Evolutionary conservation across 106 monocot genomes (phyloP).

Genomic region (Dendrobium catenatum): DNA sequence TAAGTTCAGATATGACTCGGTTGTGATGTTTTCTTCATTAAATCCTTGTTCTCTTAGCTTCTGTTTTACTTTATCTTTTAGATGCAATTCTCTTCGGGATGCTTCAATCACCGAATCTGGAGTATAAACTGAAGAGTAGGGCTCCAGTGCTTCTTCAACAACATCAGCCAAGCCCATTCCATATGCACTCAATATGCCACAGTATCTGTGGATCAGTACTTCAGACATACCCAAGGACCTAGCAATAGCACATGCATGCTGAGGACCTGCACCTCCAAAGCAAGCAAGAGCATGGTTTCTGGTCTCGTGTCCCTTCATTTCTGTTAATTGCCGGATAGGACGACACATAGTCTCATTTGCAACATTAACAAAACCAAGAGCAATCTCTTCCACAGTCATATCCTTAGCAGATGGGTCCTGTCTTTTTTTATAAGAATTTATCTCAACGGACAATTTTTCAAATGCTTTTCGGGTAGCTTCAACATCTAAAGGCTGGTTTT

Average conservation of each 20-base stretch:
- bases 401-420: constrained; percentile 54
- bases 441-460: constrained; percentile 44
- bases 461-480: constrained; percentile 66
- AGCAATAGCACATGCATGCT: constrained; percentile 92
- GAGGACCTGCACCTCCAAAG: constrained; percentile 97
- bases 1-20: constrained; percentile 79
- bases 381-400: constrained; percentile 87
- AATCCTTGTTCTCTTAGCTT: constrained; percentile 78
- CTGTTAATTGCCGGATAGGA: constrained; percentile 86
- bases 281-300: constrained; percentile 89
- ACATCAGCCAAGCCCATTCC: constrained; percentile 98
- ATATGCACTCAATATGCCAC: constrained; percentile 97
- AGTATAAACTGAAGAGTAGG: constrained; percentile 62
- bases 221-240: constrained; percentile 85
- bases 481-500: constrained; percentile 83
- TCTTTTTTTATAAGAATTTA: constrained; percentile 61
- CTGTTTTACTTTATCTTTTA: constrained; percentile 47
- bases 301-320: constrained; percentile 99
- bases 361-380: constrained; percentile 86
- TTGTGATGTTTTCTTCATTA: constrained; percentile 52
- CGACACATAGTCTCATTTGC: constrained; percentile 99
- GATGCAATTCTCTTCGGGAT: constrained; percentile 41
- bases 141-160: constrained; percentile 84
- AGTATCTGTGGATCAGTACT: constrained; percentile 79
- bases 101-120: constrained; percentile 46